phyloP scores from a whole-genome alignment of 352 stramenopile species.

The Phytophthora brassicae region DNA sequence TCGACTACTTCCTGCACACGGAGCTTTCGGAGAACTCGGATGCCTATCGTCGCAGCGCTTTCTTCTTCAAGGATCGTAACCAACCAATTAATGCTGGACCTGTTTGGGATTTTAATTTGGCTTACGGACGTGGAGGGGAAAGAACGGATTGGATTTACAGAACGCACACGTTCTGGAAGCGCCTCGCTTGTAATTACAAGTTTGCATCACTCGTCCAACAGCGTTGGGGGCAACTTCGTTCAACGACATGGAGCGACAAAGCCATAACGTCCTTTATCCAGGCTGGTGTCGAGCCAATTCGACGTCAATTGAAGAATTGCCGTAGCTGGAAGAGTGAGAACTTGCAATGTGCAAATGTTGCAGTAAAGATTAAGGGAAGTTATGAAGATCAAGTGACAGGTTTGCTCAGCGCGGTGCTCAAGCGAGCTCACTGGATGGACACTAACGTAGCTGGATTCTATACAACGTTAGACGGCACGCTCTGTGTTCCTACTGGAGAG shows the following conservation, averaged over 20 bases:
- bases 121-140: constrained; percentile 44
- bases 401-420: constrained; percentile 35
- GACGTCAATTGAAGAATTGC: constrained; percentile 50
- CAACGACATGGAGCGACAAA: constrained; percentile 52
- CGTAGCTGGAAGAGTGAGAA: constrained; percentile 47
- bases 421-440: constrained; percentile 62
- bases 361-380: constrained; percentile 30
- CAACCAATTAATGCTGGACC: constrained; percentile 67
- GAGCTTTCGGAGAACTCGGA: constrained; percentile 66
- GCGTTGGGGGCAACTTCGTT: constrained; percentile 51
- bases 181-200: constrained; percentile 71
- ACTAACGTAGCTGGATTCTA: constrained; percentile 42
- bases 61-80: constrained; percentile 73
- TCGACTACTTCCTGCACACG: constrained; percentile 72
- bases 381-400: constrained; percentile 43
- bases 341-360: constrained; percentile 59
- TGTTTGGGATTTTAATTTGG: constrained; percentile 75
- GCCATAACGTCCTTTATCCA: constrained; percentile 50
- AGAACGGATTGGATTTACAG: constrained; percentile 60
- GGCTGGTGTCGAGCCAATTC: constrained; percentile 39
- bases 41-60: constrained; percentile 60
- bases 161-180: constrained; percentile 58
- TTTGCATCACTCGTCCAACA: constrained; percentile 59
- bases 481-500: constrained; percentile 42
- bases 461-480: constrained; percentile 27